These are phyloP conservation scores for Rhododendron williamsianum DNA, from an alignment of 148 eudicot genomes.

Conservation along the genomic window DNA sequence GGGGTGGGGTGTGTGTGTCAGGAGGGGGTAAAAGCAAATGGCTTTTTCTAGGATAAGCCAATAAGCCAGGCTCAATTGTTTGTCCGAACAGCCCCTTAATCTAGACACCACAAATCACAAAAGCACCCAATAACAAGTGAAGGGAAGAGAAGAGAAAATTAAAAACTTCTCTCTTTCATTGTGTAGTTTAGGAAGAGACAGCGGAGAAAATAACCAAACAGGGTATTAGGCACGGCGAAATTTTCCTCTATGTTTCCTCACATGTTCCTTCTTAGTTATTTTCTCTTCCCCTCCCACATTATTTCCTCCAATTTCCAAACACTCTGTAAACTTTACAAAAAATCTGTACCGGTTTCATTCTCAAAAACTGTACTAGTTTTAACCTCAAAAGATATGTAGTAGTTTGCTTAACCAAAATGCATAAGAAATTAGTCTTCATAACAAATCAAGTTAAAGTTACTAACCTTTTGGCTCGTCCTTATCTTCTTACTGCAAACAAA, in stretches of 20 bases:
- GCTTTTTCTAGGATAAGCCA: too few relatives aligned
- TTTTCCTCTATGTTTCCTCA: not conserved
- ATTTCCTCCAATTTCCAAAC: not conserved
- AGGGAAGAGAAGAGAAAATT: not conserved
- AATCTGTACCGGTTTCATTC: not conserved
- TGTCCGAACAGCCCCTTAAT: too few relatives aligned
- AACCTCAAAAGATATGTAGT: not conserved
- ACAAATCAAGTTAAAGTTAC: slow-evolving; percentile 9
- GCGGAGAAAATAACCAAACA: too few relatives aligned
- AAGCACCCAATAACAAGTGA: not conserved
- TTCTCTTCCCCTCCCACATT: too few relatives aligned
- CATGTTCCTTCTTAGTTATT: not conserved
- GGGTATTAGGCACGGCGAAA: not conserved
- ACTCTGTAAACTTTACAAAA: not conserved
- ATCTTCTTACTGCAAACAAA: slow-evolving; percentile 73
- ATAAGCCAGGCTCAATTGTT: too few relatives aligned
- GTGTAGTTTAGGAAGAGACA: not conserved
- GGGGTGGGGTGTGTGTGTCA: too few relatives aligned
- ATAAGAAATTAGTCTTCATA: not conserved
- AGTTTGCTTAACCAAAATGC: not conserved
- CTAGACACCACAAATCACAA: not conserved
- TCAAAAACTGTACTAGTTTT: too few relatives aligned
- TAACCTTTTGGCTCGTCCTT: slow-evolving; percentile 75
- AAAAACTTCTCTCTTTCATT: not conserved
- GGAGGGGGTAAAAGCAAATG: too few relatives aligned